Evolutionary conservation across 2,329 filamentous ascomycete genomes (phyloP), one percentile per base, ranked within the genome.

Genomic region (Fusarium sp.): DNA sequence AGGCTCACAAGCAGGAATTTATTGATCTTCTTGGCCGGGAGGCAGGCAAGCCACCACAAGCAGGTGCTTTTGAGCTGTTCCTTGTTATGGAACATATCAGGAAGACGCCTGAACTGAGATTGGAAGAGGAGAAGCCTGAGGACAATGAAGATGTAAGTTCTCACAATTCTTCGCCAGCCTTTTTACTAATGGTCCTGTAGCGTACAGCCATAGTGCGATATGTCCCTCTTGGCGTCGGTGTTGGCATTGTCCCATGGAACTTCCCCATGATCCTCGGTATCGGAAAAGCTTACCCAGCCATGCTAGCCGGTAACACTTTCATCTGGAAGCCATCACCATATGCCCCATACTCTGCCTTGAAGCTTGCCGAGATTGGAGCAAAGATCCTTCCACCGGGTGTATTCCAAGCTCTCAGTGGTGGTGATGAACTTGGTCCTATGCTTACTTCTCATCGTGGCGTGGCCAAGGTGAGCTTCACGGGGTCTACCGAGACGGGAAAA

Each of bases 391-490:
- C 88, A 2, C 85, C 86, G 0, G 90, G 89, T 41, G 87, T 92
- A 22, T 76, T 91, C 10, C 88, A 91, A 74, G 85, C 82, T 2
- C 78, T 91, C 3, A 86, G 86, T 48, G 89, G 89, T 16, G 87
- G 87, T 54, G 88, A 90, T 67, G 80, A 84, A 49, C 82, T 91
- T 6, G 89, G 89, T 4, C 86, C 85, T 1, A 82, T 82, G 82
- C 77, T 91, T 62, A 88, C 86, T 0, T 75, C 74, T 13, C 88
- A 91, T 74, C 85, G 86, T 0, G 85, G 81, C 22, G 84, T 91
- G 54, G 82, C 84, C 63, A 91, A 90, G 81, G 86, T 91, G 77
- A 84, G 82, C 68, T 91, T 91, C 78, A 91, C 89, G 0, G 88
- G 89, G 4, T 89, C 86, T 9, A 87, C 82, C n/a, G 81, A 82